Evolutionary conservation across 306 rosid species (phyloP).

Genomic region (Canavalia ensiformis): DNA sequence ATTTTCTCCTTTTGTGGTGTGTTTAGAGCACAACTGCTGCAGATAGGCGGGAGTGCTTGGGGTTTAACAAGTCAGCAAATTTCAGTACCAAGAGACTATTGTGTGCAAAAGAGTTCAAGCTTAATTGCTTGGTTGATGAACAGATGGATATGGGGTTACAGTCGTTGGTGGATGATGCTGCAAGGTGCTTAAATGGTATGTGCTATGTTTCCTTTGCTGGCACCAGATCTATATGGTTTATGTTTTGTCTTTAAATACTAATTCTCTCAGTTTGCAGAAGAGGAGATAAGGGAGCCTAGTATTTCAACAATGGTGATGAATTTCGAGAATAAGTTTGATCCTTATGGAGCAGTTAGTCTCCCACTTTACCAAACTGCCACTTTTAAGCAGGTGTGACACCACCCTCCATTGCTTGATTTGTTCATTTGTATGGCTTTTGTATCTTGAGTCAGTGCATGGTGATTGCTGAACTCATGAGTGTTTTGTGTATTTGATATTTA

Average conservation of each 20-base stretch:
- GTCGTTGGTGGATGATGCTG: slow-evolving; percentile 55
- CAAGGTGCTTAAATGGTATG: slow-evolving; percentile 60
- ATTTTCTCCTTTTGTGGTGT: slow-evolving; percentile 43
- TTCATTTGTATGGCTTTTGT: slow-evolving; percentile 14
- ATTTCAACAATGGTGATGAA: slow-evolving; percentile 83
- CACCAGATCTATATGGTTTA: neutral
- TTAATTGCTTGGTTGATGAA: slow-evolving; percentile 63
- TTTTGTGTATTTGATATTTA: slow-evolving; percentile 27
- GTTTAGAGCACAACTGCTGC: slow-evolving; percentile 56
- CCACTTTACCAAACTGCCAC: slow-evolving; percentile 97
- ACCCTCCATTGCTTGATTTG: neutral
- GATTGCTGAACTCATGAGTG: neutral
- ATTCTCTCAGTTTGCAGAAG: slow-evolving; percentile 55
- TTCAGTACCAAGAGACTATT: slow-evolving; percentile 48
- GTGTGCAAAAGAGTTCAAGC: slow-evolving; percentile 51
- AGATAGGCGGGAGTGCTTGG: slow-evolving; percentile 52
- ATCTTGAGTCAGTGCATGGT: neutral
- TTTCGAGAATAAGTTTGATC: slow-evolving; percentile 81
- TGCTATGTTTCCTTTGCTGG: slow-evolving; percentile 26
- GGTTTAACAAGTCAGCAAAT: slow-evolving; percentile 45
- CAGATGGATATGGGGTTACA: slow-evolving; percentile 67
- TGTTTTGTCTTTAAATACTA: slow-evolving; percentile 32
- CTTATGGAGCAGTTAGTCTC: slow-evolving; percentile 73
- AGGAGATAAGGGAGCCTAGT: slow-evolving; percentile 66
- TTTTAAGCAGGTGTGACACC: slow-evolving; percentile 80